Evolutionary conservation across 768 basidiomycete species (phyloP).

Genomic region (Tricholoma hemisulphureum): DNA sequence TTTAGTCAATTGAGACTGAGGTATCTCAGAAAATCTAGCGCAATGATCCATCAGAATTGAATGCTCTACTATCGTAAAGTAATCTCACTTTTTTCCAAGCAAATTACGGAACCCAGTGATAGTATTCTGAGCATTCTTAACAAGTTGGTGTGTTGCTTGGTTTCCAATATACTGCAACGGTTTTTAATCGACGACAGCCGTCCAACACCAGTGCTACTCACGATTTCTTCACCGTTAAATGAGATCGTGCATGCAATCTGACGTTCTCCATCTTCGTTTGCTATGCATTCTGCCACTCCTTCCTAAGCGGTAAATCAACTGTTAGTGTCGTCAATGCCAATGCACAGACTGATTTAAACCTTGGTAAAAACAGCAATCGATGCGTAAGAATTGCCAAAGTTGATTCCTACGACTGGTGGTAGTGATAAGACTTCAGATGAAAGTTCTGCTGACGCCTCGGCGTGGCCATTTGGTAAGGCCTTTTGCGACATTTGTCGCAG

Average conservation of each 20-base stretch:
- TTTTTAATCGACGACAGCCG: constrained; percentile 5
- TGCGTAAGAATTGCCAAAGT: constrained; percentile 93
- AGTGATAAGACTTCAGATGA: constrained; percentile 35
- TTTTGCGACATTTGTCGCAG: constrained; percentile 37
- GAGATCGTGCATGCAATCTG: constrained; percentile 95
- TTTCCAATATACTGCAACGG: constrained; percentile 88
- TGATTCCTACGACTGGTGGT: constrained; percentile 85
- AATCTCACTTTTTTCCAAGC: constrained; percentile 79
- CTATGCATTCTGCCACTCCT: constrained; percentile 90
- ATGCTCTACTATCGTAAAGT: background rate
- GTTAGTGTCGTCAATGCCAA: background rate
- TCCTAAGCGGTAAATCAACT: constrained; percentile 48
- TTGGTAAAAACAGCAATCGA: constrained; percentile 96
- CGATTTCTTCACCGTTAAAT: constrained; percentile 89
- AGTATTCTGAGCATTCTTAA: constrained; percentile 93
- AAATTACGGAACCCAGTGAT: constrained; percentile 94
- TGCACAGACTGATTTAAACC: constrained; percentile 39
- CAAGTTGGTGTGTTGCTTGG: constrained; percentile 89
- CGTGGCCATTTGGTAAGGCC: constrained; percentile 50
- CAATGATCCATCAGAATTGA: background rate
- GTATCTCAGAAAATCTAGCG: constrained; percentile 71
- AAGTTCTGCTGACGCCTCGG: constrained; percentile 36
- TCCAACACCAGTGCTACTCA: constrained; percentile 37
- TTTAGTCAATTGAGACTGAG: constrained; percentile 47
- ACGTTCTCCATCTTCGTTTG: constrained; percentile 97